Conservation (phyloP, 345 rosid genomes). For the Eucalyptus cloeziana region DNA sequence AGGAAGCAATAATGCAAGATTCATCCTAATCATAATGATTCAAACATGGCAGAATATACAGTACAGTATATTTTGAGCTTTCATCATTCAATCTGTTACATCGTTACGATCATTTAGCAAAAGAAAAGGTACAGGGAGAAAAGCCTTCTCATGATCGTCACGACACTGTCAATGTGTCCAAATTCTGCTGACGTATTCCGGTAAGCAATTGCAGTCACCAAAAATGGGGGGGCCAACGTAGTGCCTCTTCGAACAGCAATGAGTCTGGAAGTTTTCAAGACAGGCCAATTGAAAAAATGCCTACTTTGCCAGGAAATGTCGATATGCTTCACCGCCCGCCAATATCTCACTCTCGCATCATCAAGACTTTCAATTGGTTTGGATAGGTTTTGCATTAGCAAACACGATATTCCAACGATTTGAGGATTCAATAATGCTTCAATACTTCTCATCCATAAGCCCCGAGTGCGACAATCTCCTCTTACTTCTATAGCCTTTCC, state of each 20-base stretch:
- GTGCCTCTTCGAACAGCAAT: background rate
- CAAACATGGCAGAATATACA: background rate
- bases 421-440: constrained; percentile 22
- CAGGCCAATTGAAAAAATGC: background rate
- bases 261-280: background rate
- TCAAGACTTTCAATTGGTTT: background rate
- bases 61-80: background rate
- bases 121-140: background rate
- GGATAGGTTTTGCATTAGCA: background rate
- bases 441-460: constrained; percentile 21
- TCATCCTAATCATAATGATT: background rate
- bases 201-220: background rate
- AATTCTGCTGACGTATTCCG: background rate
- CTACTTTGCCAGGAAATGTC: background rate
- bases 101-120: background rate
- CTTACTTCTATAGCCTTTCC: constrained; percentile 50
- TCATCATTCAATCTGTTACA: background rate
- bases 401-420: background rate
- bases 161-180: background rate
- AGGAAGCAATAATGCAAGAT: background rate
- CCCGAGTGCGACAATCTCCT: constrained; percentile 43
- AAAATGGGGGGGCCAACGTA: background rate
- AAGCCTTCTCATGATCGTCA: background rate
- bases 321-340: background rate
- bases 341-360: background rate